Evolutionary conservation across 129 eudicot species (phyloP), one percentile per base, ranked within the genome.

Genomic region (Heracleum sosnowskyi): DNA sequence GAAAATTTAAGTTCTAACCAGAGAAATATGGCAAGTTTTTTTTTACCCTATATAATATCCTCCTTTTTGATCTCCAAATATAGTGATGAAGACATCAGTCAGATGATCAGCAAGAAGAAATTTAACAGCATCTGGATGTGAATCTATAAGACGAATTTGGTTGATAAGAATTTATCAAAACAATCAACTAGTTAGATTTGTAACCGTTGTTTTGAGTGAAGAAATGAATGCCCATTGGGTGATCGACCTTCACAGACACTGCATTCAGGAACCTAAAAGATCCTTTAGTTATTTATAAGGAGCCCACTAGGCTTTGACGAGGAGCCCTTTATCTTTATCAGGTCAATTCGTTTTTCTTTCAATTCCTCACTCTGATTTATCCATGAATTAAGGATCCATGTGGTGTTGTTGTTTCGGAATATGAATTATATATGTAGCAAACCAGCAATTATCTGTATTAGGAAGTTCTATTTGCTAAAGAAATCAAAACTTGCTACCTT

Each of bases 161-260:
- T 92, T 55, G 13, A 11, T 34, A 55, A 29, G 46, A 36, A 22
- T 49, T 28, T 11, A 42, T 28, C 45, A 70, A 60, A 31, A n/a
- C n/a, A 55, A 63, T 28, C 37, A 12, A 28, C 5, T 72, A 11
- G 20, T 63, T 57, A n/a, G 69, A 62, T 62, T 28, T 12, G 34
- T 20, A 31, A 44, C 79, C 5, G 74, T 55, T 74, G 20, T 37
- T 57, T 51, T 64, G 35, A 63, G 34, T 63, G 20, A 64, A 69
- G 66, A 75, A 62, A 78, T 41, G 22, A 39, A 69, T 82, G 15
- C 29, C 34, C 3, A 72, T 81, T 81, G 81, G 96, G 96, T 78
- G 96, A 94, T 86, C 96, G 98, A 37, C 96, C 60, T 90, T 91
- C 83, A 91, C 98, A 31, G 98, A 91, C 69, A 88, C 88, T 55